Evolutionary conservation across 1,284 basidiomycete species (phyloP), one percentile per base, ranked within the genome.

Genomic region (Tylopilus sp.): DNA sequence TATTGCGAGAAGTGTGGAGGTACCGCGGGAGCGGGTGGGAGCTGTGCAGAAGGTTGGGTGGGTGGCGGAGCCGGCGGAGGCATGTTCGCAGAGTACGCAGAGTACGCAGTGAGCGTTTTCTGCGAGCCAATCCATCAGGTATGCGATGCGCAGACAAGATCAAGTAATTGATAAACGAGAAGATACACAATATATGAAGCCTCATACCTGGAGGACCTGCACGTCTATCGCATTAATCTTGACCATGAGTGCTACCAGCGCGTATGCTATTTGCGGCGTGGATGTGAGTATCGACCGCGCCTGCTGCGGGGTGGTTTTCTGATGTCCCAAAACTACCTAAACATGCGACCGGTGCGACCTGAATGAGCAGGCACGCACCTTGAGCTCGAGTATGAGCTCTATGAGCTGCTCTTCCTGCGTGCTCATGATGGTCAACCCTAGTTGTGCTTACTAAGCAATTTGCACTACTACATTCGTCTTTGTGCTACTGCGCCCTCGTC

Each of bases 201-300:
- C 11, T 43, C 68, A 25, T 55, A 86, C 86, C 71, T 86, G 83
- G 49, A 88, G 78, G 7, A 86, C 82, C 37, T 87, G 82, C 45
- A 84, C 72, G 49, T 86, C 81, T 33, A 89, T 74, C 0, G 84
- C 83, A 49, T 83, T 81, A 68, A 89, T 78, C 51, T 78, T 80
- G 15, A 86, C 83, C 84, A 89, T 86, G 34, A 88, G 76, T 1
- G 76, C 74, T 51, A 89, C 83, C 1, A 89, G 70, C 1, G 84
- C 84, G 64, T 86, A 88, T 0, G 86, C 81, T 50, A 89, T 86
- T 48, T 80, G 79, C 0, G 87, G 86, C 54, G 86, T 84, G 11
- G 74, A 72, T 55, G 84, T 84, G 36, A 89, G 72, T 54, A 89
- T 84, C 25, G 74, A 71, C 28, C 77, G 74, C 4, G 85, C 85